Evolutionary conservation across 2,329 filamentous ascomycete species (phyloP).

Genomic region (Pseudogymnoascus destructans): DNA sequence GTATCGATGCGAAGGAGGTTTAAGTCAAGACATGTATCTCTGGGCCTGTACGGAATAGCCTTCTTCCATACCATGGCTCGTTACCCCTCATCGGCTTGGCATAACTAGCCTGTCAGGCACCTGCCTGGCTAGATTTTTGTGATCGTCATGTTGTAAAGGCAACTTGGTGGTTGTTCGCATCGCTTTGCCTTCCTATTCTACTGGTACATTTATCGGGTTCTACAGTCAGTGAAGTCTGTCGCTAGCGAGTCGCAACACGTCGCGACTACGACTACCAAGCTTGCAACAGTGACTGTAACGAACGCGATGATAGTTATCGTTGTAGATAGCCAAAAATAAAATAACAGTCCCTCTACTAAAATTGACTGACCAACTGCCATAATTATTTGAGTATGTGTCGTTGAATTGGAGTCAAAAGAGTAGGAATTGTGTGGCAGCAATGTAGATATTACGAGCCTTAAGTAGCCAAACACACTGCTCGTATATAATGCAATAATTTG

Average conservation of each 20-base stretch:
- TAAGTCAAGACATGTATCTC: constrained; percentile 21
- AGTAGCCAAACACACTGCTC: neutral
- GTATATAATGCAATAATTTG: neutral
- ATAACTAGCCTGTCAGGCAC: neutral
- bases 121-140: neutral
- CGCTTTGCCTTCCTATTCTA: constrained; percentile 2
- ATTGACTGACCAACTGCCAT: neutral
- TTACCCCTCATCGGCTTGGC: constrained; percentile 1
- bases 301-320: neutral
- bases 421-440: neutral
- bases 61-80: neutral
- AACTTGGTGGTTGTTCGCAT: constrained; percentile 3
- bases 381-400: neutral
- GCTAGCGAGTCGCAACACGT: neutral
- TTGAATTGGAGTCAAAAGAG: neutral
- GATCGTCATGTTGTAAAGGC: neutral
- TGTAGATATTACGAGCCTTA: neutral
- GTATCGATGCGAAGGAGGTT: constrained; percentile 90
- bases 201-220: neutral
- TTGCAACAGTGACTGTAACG: neutral
- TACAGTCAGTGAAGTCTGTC: neutral
- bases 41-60: neutral
- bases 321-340: constrained; percentile 1
- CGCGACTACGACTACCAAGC: neutral
- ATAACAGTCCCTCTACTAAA: neutral